Base-by-base conservation (phyloP, 805 yeast genomes). In the Starmerella bombi region DNA sequence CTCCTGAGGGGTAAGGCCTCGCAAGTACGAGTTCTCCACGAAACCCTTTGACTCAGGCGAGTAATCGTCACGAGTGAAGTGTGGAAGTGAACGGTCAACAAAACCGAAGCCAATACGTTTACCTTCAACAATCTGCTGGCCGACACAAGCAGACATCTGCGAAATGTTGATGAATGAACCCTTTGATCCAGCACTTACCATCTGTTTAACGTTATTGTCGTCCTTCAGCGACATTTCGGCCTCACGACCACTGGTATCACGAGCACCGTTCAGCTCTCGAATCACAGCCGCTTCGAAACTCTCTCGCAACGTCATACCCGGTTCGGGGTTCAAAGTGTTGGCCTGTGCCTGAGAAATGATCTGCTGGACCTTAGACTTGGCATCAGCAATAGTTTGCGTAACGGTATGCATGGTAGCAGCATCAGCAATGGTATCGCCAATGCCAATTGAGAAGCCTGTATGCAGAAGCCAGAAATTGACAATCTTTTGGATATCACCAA, bases 71-170 rank as follows among this genome's bases (percentile, higher is more conserved):
- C 91, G 91, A 7, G 97, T 85, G 61, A 91, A 91, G 63, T 91
- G 99, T 10, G 99, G 99, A 56, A 91, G 68, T 2, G 96, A 78
- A 65, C 99, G 80, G 61, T 91, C 97, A 30, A 84, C 77, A 59
- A 91, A 91, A 33, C 99, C 99, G 54, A 82, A 91, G 19, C 95
- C 93, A 66, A 91, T 88, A 73, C 99, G 93, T 63, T 83, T 91
- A 74, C 99, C 99, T 67, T 91, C 98, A 34, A 91, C 98, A 65
- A 93, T 91, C 61, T 91, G 99, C 64, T 91, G 99, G 55, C 98
- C 98, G 22, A 91, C 98, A 80, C 98, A 91, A 9, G 98, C 98
- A 31, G 96, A 85, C 98, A 91, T 91, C 67, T 86, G 97, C 19
- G 99, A 93, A 60, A 91, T 91, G 62, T 91, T 91, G 62, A 91